Base-by-base conservation (phyloP, 306 rosid genomes). In the Cicer pinnatifidum region DNA sequence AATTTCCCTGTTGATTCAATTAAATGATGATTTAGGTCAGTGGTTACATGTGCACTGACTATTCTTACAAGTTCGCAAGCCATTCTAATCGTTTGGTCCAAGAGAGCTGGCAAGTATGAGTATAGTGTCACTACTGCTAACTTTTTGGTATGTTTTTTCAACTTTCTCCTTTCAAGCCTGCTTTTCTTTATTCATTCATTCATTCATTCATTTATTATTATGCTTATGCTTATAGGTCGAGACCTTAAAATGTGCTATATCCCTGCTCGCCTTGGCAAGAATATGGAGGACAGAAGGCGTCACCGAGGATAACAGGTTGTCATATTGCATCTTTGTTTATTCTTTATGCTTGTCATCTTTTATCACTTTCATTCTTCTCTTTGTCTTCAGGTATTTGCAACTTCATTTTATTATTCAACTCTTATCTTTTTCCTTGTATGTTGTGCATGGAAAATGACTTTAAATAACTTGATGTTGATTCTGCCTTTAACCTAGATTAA, bases 61-160 rank as follows among this genome's bases (percentile, higher is more conserved):
- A 23, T 93, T 77, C 92, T 93, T 56, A 93, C 98, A 54, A 91
- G 97, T 83, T 93, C 96, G 23, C 97, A 91, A 89, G 92, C 97
- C 43, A 93, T 93, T 80, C 87, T 91, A 64, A 93, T 93, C 23
- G 98, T 93, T 75, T 93, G 97, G 97, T 93, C 98, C 45, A 93
- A 91, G 82, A 80, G 96, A 82, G 97, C 97, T 47, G 98, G 98
- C 53, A 93, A 85, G 79, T 91, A 93, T 81, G 98, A 93, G 69
- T 91, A 93, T 76, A 93, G 98, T 83, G 97, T 93, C 65, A 93
- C 98, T 35, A 93, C 97, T 57, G 97, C 97, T 8, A 93, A 93
- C 85, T 93, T 93, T 73, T 71, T 86, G 94, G 96, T 56, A 56
- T 56, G 13, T 56, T n/a, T 4, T 6, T 9, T 19, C n/a, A 16